phyloP scores from a whole-genome alignment of 306 rosid genomes.

The Ochetophila trinervis region DNA sequence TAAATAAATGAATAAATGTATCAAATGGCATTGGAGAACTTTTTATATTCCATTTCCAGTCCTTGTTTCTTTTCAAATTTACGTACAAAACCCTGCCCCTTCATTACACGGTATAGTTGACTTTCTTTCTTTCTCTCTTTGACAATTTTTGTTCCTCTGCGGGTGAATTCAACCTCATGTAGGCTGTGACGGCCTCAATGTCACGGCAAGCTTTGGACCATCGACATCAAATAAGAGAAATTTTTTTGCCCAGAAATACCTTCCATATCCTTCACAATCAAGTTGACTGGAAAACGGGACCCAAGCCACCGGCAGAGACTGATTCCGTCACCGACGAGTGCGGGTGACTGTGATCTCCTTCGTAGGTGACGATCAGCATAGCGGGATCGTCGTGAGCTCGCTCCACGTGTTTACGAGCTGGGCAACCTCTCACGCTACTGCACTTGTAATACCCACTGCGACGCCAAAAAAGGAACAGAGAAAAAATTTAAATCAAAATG shows the following conservation, averaged over 20 bases:
- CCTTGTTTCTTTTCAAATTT: background rate
- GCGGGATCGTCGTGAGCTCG: slow-evolving; percentile 46
- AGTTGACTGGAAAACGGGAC: background rate
- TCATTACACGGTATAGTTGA: background rate
- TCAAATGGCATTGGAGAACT: background rate
- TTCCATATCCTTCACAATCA: background rate
- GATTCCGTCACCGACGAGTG: background rate
- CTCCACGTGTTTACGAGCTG: slow-evolving; percentile 87
- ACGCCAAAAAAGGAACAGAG: background rate
- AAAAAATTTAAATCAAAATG: background rate
- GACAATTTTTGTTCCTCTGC: background rate
- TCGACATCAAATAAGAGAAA: background rate
- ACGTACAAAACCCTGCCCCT: background rate
- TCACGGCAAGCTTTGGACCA: background rate
- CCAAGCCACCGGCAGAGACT: background rate
- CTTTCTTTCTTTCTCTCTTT: background rate
- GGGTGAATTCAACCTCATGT: background rate
- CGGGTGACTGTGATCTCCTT: slow-evolving; percentile 45
- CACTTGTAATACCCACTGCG: slow-evolving; percentile 77
- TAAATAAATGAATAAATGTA: background rate
- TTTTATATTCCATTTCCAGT: background rate
- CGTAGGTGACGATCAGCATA: slow-evolving; percentile 49
- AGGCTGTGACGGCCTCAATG: background rate
- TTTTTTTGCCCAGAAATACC: background rate
- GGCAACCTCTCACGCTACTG: slow-evolving; percentile 71